These are phyloP conservation scores for Capsella rubella DNA, from an alignment of 441 rosid species.

Conservation along the genomic window DNA sequence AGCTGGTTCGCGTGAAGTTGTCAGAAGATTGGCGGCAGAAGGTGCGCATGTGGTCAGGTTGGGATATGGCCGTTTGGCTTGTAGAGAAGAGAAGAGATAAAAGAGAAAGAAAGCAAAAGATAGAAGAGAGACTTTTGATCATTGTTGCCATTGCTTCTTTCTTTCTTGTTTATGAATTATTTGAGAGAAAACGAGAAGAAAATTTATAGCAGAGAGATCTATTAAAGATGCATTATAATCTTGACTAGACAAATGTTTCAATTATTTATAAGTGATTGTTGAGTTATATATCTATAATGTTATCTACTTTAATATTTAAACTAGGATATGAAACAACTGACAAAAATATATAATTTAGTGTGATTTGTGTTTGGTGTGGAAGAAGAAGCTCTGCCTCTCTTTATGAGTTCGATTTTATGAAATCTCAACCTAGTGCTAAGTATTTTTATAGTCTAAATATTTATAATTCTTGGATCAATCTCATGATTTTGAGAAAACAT, in stretches of 20 bases:
- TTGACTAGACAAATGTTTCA: neutral
- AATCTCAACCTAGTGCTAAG: neutral
- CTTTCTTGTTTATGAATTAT: neutral
- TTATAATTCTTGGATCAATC: neutral
- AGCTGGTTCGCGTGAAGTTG: constrained; percentile 16
- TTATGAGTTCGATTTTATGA: neutral
- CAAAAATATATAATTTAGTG: no score
- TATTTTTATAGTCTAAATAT: neutral
- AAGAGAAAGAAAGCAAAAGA: neutral
- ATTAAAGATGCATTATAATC: neutral
- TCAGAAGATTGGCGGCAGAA: constrained; percentile 3
- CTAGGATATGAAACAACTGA: no score
- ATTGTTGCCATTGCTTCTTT: neutral
- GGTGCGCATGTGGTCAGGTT: constrained; percentile 17
- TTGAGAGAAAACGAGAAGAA: neutral
- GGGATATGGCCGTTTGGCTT: constrained; percentile 11
- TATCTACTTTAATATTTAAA: no score
- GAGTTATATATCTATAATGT: no score
- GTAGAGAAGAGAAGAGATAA: neutral
- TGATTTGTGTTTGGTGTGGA: no score
- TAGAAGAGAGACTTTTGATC: neutral
- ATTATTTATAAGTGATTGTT: no score
- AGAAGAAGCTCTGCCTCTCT: no score
- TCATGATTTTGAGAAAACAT: neutral
- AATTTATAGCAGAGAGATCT: neutral